Evolutionary conservation across 176 grass and related monocot genomes (phyloP), one percentile per base, ranked within the genome.

Genomic region (Melocanna baccifera): DNA sequence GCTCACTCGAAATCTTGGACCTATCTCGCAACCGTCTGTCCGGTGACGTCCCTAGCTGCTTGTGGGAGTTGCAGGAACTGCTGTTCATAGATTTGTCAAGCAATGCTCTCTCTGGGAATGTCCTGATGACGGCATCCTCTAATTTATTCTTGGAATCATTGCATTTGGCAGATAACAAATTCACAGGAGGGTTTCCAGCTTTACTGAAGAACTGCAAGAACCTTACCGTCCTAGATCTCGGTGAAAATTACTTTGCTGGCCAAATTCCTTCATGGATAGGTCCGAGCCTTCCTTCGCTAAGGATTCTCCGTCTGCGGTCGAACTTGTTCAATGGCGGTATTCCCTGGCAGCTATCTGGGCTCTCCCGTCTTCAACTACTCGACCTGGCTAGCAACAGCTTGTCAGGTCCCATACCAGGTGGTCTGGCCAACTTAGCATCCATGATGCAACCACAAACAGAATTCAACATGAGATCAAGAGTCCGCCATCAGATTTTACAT

Each of bases 201-300:
- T 14, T 83, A 47, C 29, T 91, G 34, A 57, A 78, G 45, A 64
- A 80, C 26, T 78, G 68, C 20, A 84, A 59, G 28, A 78, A 56
- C 20, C 63, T 91, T 15, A 37, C 12, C 74, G 6, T 87, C 75
- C 76, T 87, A 51, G 86, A 91, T 61, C 75, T 91, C 14, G 89
- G 76, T 29, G 45, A 32, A 1, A 91, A 91, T 19, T 52, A 65
- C 67, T 73, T 87, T 52, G 73, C 68, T 18, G 78, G 84, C 9
- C 4, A 5, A 87, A 86, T 87, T 50, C 84, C 80, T 30, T 61
- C 80, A 74, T 91, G 84, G 89, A 74, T 84, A 59, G 84, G 73
- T n/a, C 29, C 62, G 43, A 41, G 15, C 16, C 28, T 79, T 39
- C 56, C 67, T 30, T 91, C 9, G 9, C 70, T 91, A 48, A 77